Base-by-base conservation (phyloP, 2,329 filamentous ascomycete genomes). In the Pseudodiploospora longispora region DNA sequence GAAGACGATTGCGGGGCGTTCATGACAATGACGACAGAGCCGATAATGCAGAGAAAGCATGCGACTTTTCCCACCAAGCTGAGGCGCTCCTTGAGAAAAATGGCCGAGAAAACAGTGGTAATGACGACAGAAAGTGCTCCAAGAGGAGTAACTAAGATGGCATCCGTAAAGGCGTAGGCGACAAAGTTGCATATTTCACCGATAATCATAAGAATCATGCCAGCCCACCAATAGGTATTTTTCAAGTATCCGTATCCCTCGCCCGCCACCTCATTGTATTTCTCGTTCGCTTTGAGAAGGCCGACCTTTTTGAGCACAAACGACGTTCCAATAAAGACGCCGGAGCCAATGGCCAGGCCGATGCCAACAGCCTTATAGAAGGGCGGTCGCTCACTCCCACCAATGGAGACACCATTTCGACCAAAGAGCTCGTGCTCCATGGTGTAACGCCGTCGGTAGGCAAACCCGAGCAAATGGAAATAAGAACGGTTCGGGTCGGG, bases 191-290 rank as follows among this genome's bases (percentile, higher is more conserved):
- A 95, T 45, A 95, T 80, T 66, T 98, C 93, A 54, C 93, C 93
- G 36, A 97, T 57, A 55, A 97, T 95, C 93, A 98, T 97, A 47
- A 97, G 75, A 0, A 72, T 89, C 93, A 98, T 97, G 55, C 93
- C 93, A 2, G 71, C 65, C 93, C 93, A 98, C 93, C 93, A 98
- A 71, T 78, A 95, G 19, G 73, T 73, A 59, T 97, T 97, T 70
- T 95, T 95, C 56, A 98, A 79, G 63, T 97, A 98, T 50, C 91
- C 90, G 63, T 97, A 97, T 45, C 93, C 93, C 65, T 97, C 91
- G 48, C 93, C 93, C 1, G 93, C 90, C 52, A 87, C 87, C 67
- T 97, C 89, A 50, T 95, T 85, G 71, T 97, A 97, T 64, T 97
- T 97, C 56, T 87, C 82, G 65, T 97, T 98, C 41, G 93, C 91